phyloP scores from a whole-genome alignment of 2,329 filamentous ascomycete genomes.

The Dendryphion nanum region DNA sequence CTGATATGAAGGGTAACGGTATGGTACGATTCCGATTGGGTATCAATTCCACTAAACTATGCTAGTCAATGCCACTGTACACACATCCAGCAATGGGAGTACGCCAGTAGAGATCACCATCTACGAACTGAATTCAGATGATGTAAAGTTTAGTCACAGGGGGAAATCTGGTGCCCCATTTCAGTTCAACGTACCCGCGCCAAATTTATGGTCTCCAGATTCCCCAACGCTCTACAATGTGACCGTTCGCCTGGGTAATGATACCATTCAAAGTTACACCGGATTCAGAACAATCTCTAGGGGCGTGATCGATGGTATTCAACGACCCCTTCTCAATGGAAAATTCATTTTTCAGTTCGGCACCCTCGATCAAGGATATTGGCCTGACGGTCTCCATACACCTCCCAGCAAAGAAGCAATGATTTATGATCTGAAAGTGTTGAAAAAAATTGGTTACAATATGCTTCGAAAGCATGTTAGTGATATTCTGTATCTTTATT shows the following conservation, averaged over 20 bases:
- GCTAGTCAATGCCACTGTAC: constrained; percentile 57
- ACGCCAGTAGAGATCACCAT: constrained; percentile 40
- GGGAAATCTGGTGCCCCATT: constrained; percentile 53
- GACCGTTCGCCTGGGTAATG: constrained; percentile 50
- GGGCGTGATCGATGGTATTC: constrained; percentile 57
- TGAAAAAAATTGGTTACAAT: constrained; percentile 68
- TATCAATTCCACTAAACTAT: constrained; percentile 10
- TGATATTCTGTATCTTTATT: constrained; percentile 1
- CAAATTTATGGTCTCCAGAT: constrained; percentile 64
- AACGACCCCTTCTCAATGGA: constrained; percentile 66
- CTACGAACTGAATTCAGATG: constrained; percentile 32
- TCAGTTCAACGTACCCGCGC: constrained; percentile 54
- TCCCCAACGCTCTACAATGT: constrained; percentile 65
- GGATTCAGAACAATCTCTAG: constrained; percentile 65
- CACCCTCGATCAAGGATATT: constrained; percentile 69
- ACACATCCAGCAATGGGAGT: constrained; percentile 43
- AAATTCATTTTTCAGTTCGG: constrained; percentile 67
- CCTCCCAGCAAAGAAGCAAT: constrained; percentile 67
- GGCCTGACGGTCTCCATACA: constrained; percentile 67
- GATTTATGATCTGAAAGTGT: constrained; percentile 61
- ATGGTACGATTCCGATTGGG: neutral
- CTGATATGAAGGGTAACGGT: constrained; percentile 40
- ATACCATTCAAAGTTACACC: constrained; percentile 63
- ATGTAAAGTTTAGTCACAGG: constrained; percentile 44
- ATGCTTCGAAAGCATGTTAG: constrained; percentile 68